Conservation (phyloP, 2,329 filamentous ascomycete species). For the Diaporthe sp. region DNA sequence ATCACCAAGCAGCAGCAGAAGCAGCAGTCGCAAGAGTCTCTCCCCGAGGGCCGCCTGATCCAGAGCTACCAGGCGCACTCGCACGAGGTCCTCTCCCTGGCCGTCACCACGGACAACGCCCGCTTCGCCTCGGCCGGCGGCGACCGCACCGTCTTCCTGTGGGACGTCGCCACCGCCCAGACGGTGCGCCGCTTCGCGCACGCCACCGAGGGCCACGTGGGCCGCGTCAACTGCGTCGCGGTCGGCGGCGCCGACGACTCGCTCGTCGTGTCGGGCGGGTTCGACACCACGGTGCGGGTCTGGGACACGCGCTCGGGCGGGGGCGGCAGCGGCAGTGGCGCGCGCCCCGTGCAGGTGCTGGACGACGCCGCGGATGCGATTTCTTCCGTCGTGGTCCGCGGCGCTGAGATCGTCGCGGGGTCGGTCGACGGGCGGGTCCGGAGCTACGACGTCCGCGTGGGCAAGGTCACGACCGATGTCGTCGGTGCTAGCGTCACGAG, state of each 20-base stretch:
- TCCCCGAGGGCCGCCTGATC: conserved; percentile 75
- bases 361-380: conserved; percentile 81
- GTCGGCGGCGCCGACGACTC: conserved; percentile 84
- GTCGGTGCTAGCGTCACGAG: conserved; percentile 82
- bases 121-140: conserved; percentile 90
- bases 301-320: conserved; percentile 76
- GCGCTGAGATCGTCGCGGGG: conserved; percentile 75
- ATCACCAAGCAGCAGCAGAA: conserved; percentile 55
- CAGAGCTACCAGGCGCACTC: conserved; percentile 92
- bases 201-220: conserved; percentile 71
- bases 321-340: conserved; percentile 52
- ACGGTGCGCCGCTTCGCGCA: conserved; percentile 82
- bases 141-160: conserved; percentile 91
- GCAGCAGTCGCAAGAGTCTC: conserved; percentile 48
- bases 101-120: conserved; percentile 82
- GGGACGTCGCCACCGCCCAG: conserved; percentile 88
- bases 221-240: conserved; percentile 82
- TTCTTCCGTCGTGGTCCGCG: conserved; percentile 62
- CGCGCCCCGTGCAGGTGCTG: conserved; percentile 80
- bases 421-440: conserved; percentile 89
- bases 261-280: conserved; percentile 80
- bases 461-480: conserved; percentile 78
- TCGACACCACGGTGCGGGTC: conserved; percentile 81
- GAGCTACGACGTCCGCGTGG: conserved; percentile 86
- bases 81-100: conserved; percentile 89